Evolutionary conservation across 768 basidiomycete species (phyloP).

Genomic region (Tulasnella sp.): DNA sequence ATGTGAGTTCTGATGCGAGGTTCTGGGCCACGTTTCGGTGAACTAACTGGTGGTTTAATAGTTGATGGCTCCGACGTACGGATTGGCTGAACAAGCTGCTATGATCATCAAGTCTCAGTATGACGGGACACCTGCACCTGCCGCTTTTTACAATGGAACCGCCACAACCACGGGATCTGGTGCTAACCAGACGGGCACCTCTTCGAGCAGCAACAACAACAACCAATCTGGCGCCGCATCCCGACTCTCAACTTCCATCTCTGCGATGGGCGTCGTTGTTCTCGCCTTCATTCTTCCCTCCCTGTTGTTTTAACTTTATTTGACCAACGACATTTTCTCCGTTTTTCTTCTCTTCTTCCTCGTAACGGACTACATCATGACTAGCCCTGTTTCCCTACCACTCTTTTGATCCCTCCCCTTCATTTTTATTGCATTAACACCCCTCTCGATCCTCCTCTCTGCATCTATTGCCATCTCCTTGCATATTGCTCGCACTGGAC

Average conservation of each 20-base stretch:
- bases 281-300: neutral
- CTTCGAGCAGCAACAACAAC: neutral
- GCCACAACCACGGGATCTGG: neutral
- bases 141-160: slow-evolving; percentile 4
- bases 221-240: neutral
- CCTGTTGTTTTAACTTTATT: neutral
- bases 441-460: neutral
- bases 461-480: neutral
- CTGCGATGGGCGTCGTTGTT: neutral
- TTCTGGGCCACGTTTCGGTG: slow-evolving; percentile 30
- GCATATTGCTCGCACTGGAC: neutral
- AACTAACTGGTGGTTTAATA: slow-evolving; percentile 33
- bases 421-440: neutral
- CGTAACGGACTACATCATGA: neutral
- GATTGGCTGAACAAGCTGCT: slow-evolving; percentile 50
- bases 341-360: neutral
- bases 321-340: neutral
- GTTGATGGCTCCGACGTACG: slow-evolving; percentile 40
- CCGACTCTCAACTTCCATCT: neutral
- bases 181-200: neutral
- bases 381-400: neutral
- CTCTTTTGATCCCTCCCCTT: neutral
- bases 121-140: slow-evolving; percentile 36
- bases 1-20: slow-evolving; percentile 36
- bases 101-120: slow-evolving; percentile 45